Conservation (phyloP, 2,329 filamentous ascomycete genomes). For the Aspergillus hiratsukae region DNA sequence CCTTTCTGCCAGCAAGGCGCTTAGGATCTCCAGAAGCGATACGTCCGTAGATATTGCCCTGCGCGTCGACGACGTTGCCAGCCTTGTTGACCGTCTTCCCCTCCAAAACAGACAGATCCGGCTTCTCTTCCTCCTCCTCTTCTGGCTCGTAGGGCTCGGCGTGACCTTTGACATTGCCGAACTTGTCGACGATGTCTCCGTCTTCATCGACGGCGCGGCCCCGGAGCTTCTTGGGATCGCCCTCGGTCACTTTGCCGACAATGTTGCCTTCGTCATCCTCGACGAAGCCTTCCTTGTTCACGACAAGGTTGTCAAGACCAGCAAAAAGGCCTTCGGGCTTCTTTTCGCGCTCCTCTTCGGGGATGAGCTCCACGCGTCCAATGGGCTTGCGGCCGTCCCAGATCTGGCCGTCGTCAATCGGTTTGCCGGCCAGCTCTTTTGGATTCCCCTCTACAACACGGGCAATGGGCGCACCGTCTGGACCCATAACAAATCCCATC, state of each 20-base stretch:
- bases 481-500: slow-evolving; percentile 52
- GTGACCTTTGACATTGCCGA: slow-evolving; percentile 59
- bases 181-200: slow-evolving; percentile 75
- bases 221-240: slow-evolving; percentile 66
- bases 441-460: slow-evolving; percentile 54
- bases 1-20: slow-evolving; percentile 57
- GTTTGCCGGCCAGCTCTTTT: slow-evolving; percentile 53
- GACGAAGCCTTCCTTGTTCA: slow-evolving; percentile 56
- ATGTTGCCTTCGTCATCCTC: slow-evolving; percentile 74
- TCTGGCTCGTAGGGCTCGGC: slow-evolving; percentile 52
- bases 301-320: slow-evolving; percentile 52
- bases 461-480: slow-evolving; percentile 52
- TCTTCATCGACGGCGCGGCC: slow-evolving; percentile 75
- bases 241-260: slow-evolving; percentile 66
- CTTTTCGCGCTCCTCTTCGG: slow-evolving; percentile 52
- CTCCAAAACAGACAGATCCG: slow-evolving; percentile 56
- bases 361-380: slow-evolving; percentile 55
- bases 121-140: slow-evolving; percentile 46
- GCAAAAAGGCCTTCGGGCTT: slow-evolving; percentile 56
- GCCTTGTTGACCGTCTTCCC: slow-evolving; percentile 61
- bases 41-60: slow-evolving; percentile 55
- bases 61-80: slow-evolving; percentile 58
- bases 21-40: slow-evolving; percentile 53
- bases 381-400: slow-evolving; percentile 55
- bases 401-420: slow-evolving; percentile 54